Evolutionary conservation across 495 filamentous ascomycete genomes (phyloP).

Genomic region (Bathelium albidoporum): DNA sequence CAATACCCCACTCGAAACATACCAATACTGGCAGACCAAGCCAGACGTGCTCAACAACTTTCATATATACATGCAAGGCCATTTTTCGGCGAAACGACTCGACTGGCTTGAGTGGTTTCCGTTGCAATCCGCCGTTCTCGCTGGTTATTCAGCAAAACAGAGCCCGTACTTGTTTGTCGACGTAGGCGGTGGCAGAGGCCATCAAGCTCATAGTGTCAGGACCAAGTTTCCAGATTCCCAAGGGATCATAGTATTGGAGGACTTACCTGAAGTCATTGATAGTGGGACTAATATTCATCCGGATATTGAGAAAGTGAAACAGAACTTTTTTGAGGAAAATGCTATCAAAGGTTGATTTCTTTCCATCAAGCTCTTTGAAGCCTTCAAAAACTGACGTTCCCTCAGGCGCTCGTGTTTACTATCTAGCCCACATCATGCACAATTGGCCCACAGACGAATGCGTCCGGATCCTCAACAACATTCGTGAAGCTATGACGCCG

Average conservation of each 20-base stretch:
- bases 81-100: background rate
- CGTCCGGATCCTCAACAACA: background rate
- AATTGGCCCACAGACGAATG: constrained; percentile 9
- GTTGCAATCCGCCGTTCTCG: background rate
- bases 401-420: constrained; percentile 28
- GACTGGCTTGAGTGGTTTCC: constrained; percentile 1
- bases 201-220: background rate
- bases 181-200: background rate
- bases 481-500: background rate
- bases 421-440: constrained; percentile 15
- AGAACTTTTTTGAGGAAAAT: background rate
- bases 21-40: background rate
- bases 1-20: background rate
- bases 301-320: background rate
- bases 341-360: background rate
- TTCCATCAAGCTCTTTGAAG: background rate
- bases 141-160: background rate
- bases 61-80: background rate
- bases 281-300: background rate
- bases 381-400: background rate
- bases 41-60: background rate
- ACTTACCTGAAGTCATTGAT: background rate
- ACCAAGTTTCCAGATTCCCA: background rate
- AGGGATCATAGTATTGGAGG: background rate
- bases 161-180: background rate